Conservation (phyloP, 257 asterid species). For the Scutellaria minor region DNA sequence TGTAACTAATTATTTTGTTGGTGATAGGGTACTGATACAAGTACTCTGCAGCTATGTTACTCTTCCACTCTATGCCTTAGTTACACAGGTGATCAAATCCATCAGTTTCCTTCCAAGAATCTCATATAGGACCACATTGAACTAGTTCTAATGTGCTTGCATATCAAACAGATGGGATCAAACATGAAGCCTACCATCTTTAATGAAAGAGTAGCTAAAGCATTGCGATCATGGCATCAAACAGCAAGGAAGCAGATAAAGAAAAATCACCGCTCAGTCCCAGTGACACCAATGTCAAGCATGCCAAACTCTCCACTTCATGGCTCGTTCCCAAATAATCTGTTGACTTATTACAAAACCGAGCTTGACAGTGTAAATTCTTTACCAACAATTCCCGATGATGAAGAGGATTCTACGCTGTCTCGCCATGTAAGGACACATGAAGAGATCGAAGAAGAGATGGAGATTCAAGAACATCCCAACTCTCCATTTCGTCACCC, state of each 20-base stretch:
- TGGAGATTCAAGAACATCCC: conserved; percentile 25
- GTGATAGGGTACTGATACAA: conserved; percentile 52
- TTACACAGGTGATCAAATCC: conserved; percentile 55
- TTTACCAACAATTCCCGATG: conserved; percentile 29
- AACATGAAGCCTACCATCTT: conserved; percentile 62
- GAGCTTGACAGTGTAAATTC: conserved; percentile 33
- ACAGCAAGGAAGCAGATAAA: conserved; percentile 52
- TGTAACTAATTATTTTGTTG: neutral
- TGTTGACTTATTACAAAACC: conserved; percentile 35
- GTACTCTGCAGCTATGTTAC: conserved; percentile 64
- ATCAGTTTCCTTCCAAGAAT: neutral
- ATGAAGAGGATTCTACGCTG: conserved; percentile 31
- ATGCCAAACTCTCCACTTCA: conserved; percentile 46
- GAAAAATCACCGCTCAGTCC: conserved; percentile 28
- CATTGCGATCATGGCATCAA: conserved; percentile 58
- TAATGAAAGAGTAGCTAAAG: conserved; percentile 50
- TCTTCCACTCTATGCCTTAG: conserved; percentile 69
- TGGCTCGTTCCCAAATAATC: conserved; percentile 37
- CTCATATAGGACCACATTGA: neutral
- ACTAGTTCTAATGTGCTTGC: neutral
- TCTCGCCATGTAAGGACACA: conserved; percentile 11
- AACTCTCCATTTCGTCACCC: conserved; percentile 14
- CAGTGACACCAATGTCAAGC: conserved; percentile 41
- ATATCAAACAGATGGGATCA: conserved; percentile 58
- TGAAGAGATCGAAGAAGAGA: conserved; percentile 31